Percentiles rank a stretch among this genome's conserved stretches.
Conservation (phyloP, 2,329 filamentous ascomycete species). For the Tolypocladium guangdongense region DNA sequence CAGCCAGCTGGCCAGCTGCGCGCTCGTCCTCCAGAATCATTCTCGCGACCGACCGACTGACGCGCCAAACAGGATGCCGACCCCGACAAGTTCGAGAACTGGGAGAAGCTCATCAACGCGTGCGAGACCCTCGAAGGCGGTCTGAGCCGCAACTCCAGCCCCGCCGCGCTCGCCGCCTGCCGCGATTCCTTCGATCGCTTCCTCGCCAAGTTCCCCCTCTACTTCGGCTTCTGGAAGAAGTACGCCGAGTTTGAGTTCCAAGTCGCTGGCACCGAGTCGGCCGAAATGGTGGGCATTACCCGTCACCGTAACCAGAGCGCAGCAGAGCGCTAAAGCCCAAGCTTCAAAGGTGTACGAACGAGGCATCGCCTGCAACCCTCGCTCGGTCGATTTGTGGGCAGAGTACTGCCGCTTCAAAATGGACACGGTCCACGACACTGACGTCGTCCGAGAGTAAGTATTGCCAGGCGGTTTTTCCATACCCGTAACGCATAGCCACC, state of each 20-base stretch:
- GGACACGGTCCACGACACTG: constrained; percentile 88
- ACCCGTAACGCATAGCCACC: constrained; percentile 47
- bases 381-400: constrained; percentile 93
- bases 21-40: neutral
- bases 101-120: constrained; percentile 83
- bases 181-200: constrained; percentile 87
- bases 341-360: constrained; percentile 76
- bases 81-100: constrained; percentile 84
- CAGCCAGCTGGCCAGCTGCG: neutral
- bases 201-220: constrained; percentile 83
- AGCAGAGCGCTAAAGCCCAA: neutral
- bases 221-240: constrained; percentile 99
- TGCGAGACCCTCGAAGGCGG: constrained; percentile 83
- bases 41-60: neutral
- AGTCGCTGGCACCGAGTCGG: constrained; percentile 90
- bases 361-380: constrained; percentile 83
- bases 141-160: constrained; percentile 91
- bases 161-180: constrained; percentile 78
- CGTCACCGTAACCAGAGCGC: neutral
- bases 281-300: constrained; percentile 68
- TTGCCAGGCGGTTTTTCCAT: constrained; percentile 49
- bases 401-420: constrained; percentile 98
- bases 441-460: constrained; percentile 99
- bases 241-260: constrained; percentile 97
- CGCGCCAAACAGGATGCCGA: constrained; percentile 43